A percentile compares a stretch with the other conserved stretches of the same genome.
Evolutionary conservation across 176 grass and related monocot genomes (phyloP).

Genomic region (Puccinellia tenuiflora): DNA sequence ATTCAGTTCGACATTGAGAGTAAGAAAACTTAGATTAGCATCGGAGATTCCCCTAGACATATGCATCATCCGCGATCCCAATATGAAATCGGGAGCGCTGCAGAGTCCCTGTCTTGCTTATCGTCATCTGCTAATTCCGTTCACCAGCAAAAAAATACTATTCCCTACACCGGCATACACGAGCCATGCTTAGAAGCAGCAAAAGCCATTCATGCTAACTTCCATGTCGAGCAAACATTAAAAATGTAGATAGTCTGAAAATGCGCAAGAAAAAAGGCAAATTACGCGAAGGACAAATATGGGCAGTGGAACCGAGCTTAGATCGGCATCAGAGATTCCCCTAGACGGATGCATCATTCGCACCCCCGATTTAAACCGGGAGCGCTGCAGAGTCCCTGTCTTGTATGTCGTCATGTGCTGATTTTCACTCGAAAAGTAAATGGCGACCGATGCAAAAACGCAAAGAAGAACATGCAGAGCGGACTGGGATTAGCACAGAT

Average conservation of each 20-base stretch:
- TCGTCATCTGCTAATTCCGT: not conserved
- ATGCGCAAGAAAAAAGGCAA: no score
- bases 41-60: not conserved
- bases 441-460: not conserved
- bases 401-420: constrained; percentile 14
- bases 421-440: not conserved
- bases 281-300: no score
- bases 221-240: no score
- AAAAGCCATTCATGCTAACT: no score
- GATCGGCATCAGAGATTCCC: constrained; percentile 49
- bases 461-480: not conserved
- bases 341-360: constrained; percentile 46
- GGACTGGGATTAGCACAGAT: constrained; percentile 16
- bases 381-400: constrained; percentile 33
- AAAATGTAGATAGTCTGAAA: no score
- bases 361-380: not conserved
- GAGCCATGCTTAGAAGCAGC: no score
- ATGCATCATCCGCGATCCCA: not conserved
- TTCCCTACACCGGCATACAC: no score
- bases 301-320: not conserved
- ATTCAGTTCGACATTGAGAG: no score
- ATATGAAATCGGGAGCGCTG: not conserved
- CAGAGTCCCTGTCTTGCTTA: not conserved
- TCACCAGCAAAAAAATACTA: no score
- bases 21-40: not conserved